Percentiles rank a stretch among this genome's conserved stretches.
Evolutionary conservation across 2,329 filamentous ascomycete species (phyloP).

Genomic region (Parascedosporium putredinis): DNA sequence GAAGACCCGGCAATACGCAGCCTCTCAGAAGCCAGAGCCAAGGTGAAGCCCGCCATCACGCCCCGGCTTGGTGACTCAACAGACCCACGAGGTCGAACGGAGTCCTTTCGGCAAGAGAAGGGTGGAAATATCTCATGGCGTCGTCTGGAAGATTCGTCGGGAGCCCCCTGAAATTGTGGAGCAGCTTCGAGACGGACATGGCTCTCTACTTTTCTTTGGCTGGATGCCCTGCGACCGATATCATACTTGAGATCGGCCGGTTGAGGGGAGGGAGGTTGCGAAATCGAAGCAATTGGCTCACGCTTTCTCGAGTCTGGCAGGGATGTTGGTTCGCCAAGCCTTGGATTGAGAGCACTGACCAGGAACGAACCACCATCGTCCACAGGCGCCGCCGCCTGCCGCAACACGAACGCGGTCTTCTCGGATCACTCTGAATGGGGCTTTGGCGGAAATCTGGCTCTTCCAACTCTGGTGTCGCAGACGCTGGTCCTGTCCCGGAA

Average conservation of each 20-base stretch:
- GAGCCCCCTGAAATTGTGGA: neutral
- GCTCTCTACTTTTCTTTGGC: neutral
- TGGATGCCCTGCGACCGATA: neutral
- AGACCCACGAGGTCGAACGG: no score
- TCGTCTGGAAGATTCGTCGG: slow-evolving; percentile 1
- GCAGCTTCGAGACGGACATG: neutral
- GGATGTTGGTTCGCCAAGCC: neutral
- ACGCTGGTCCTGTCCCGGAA: no score
- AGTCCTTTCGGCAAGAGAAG: no score
- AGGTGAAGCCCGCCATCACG: no score
- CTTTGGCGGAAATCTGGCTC: no score
- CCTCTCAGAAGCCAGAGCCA: no score
- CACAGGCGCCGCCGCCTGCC: no score
- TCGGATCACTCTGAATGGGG: no score
- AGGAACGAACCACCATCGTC: neutral
- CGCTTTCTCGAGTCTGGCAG: neutral
- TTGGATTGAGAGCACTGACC: neutral
- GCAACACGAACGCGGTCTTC: no score
- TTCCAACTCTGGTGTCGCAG: no score
- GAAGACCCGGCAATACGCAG: no score
- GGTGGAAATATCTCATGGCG: neutral
- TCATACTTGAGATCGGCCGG: neutral
- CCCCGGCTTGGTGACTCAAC: no score
- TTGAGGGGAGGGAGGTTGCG: neutral
- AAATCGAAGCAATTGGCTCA: slow-evolving; percentile 1